Evolutionary conservation across 2,329 filamentous ascomycete species (phyloP).

Genomic region (Phialophora expanda): DNA sequence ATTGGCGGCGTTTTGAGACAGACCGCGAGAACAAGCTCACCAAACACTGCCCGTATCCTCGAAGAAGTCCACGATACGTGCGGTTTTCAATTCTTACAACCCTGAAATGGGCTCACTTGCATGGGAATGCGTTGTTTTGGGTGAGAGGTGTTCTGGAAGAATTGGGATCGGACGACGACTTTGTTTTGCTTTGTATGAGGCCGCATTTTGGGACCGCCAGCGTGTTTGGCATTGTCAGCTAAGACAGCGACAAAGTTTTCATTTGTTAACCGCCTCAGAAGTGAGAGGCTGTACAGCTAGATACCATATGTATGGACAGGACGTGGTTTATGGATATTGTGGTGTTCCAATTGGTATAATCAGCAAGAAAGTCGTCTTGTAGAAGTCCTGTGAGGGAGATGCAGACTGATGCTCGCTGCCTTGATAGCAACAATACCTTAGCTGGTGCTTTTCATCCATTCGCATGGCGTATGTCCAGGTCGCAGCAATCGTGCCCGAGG

Average conservation of each 20-base stretch:
- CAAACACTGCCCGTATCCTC: slow-evolving; percentile 5
- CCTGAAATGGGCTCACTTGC: slow-evolving; percentile 1
- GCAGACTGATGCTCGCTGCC: no score
- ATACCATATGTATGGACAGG: slow-evolving; percentile 35
- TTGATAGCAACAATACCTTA: no score
- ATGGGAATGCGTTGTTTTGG: not conserved
- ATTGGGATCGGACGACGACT: not conserved
- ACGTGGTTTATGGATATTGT: slow-evolving; percentile 6
- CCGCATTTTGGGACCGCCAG: slow-evolving; percentile 31
- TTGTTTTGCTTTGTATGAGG: slow-evolving; percentile 30
- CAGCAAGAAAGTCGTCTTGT: no score
- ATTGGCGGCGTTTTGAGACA: slow-evolving; percentile 20
- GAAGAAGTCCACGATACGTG: slow-evolving; percentile 13
- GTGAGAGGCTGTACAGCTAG: slow-evolving; percentile 37
- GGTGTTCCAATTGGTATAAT: slow-evolving; percentile 8
- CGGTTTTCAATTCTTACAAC: slow-evolving; percentile 23
- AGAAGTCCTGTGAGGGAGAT: no score
- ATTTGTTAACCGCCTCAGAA: slow-evolving; percentile 35
- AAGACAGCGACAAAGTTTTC: slow-evolving; percentile 34
- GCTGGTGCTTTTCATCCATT: no score
- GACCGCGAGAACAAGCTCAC: slow-evolving; percentile 11
- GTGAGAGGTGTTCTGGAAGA: not conserved
- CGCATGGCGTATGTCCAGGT: no score
- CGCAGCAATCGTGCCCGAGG: no score
- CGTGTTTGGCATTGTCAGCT: slow-evolving; percentile 31